Evolutionary conservation across 2,329 filamentous ascomycete species (phyloP), one percentile per base, ranked within the genome.

Genomic region (Verticillium nubilum): DNA sequence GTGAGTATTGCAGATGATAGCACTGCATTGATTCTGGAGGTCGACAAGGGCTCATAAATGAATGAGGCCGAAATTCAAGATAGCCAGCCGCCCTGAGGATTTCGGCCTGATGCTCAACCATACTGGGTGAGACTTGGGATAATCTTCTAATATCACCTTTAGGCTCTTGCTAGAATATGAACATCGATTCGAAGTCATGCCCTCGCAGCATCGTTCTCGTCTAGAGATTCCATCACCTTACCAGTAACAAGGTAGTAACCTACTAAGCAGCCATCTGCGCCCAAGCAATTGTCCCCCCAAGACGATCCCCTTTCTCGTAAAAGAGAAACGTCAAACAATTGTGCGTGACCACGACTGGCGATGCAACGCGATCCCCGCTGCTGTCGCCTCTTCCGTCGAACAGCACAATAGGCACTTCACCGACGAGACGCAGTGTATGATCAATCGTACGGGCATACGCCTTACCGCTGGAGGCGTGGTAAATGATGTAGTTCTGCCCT

Each of bases 371-470:
- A 25, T 61, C 63, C 6, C 29, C 54, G 28, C 52, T 54, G 17
- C 33, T 33, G 6, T 42, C 31, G n/a, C 61, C 61, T 17, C 61
- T 61, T 9, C 59, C 54, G 57, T 61, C 27, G 33, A 60, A 59
- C 28, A 64, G 57, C 33, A 64, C 42, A 26, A 64, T 63, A 2
- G 63, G 63, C 23, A 9, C 19, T 12, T 28, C 31, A 7, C 63
- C 61, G 28, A 64, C 61, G 2, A 61, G 52, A 2, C 63, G 61
- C 33, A 64, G 57, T 17, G 61, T 61, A 7, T 29, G 52, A 54
- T 64, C 63, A 52, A 64, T 63, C 3, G 61, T 64, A 15, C 63
- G 57, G n/a, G 63, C 63, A 27, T 64, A 64, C 28, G 28, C 59
- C 35, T 62, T 64, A 13, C 63, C 63, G 57, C 63, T 64, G 12